Percentiles rank a stretch among this genome's conserved stretches.
Evolutionary conservation across 108 stramenopile species (phyloP).

Genomic region (Cyclotella atomus): DNA sequence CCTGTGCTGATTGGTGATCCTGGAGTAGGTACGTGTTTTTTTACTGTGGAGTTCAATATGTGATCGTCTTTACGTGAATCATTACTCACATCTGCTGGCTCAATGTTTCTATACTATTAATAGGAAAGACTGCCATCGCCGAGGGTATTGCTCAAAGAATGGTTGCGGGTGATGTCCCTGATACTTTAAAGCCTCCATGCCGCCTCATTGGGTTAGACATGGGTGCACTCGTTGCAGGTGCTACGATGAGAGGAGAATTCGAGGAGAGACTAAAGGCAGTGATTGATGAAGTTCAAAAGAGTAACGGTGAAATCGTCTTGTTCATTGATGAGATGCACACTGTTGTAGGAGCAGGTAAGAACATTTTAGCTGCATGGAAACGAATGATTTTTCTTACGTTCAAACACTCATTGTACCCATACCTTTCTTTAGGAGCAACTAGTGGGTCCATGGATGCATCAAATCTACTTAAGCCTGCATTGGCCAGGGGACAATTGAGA

Average conservation of each 20-base stretch:
- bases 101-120: too few species aligned
- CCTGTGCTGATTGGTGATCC: slow-evolving; percentile 98
- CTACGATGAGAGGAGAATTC: slow-evolving; percentile 98
- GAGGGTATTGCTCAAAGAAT: slow-evolving; percentile 94
- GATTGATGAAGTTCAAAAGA: slow-evolving; percentile 94
- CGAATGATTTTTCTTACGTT: too few species aligned
- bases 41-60: too few species aligned
- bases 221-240: slow-evolving; percentile 97
- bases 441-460: slow-evolving; percentile 97
- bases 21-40: too few species aligned
- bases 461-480: slow-evolving; percentile 97
- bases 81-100: too few species aligned
- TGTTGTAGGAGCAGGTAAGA: slow-evolving; percentile 85
- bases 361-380: too few species aligned
- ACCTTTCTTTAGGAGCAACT: slow-evolving; percentile 82
- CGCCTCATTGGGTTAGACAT: slow-evolving; percentile 95
- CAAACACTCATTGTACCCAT: too few species aligned
- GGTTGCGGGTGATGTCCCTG: slow-evolving; percentile 89
- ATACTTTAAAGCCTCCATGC: slow-evolving; percentile 72
- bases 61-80: too few species aligned
- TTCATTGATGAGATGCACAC: slow-evolving; percentile 99
- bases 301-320: slow-evolving; percentile 94
- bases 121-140: slow-evolving; percentile 97
- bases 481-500: slow-evolving; percentile 96
- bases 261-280: slow-evolving; percentile 99